These are phyloP conservation scores for Phytophthora capsici DNA, from an alignment of 352 stramenopile species.

Conservation along the genomic window DNA sequence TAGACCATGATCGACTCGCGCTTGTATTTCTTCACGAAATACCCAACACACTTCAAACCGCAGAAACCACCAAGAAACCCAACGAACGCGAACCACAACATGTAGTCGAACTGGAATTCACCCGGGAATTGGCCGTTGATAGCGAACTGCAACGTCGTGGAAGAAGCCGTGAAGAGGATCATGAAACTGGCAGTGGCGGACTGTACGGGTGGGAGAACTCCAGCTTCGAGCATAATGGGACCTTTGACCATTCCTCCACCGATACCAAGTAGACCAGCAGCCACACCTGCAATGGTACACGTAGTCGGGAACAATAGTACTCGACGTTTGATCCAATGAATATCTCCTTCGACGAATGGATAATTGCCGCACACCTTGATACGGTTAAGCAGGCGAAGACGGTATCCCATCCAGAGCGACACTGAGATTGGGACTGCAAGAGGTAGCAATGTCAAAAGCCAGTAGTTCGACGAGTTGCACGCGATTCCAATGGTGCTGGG, in stretches of 20 bases:
- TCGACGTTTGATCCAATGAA: conserved; percentile 90
- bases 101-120: conserved; percentile 91
- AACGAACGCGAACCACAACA: conserved; percentile 83
- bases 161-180: conserved; percentile 90
- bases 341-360: conserved; percentile 91
- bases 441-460: conserved; percentile 89
- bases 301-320: conserved; percentile 92
- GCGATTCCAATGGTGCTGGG: conserved; percentile 87
- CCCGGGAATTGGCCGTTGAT: conserved; percentile 79
- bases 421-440: conserved; percentile 65
- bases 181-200: conserved; percentile 92
- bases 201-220: conserved; percentile 89
- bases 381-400: conserved; percentile 60
- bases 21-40: conserved; percentile 91
- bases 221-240: conserved; percentile 97
- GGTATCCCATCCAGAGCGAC: conserved; percentile 53
- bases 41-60: conserved; percentile 79
- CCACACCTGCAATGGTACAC: conserved; percentile 93
- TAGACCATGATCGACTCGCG: conserved; percentile 84
- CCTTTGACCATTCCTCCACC: conserved; percentile 97
- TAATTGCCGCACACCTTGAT: conserved; percentile 59
- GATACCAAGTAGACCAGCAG: conserved; percentile 95
- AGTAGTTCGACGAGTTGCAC: conserved; percentile 93
- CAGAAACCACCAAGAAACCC: conserved; percentile 88
- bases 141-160: conserved; percentile 90